Base-by-base conservation (phyloP, 306 rosid genomes). In the Cicer yamashitae region DNA sequence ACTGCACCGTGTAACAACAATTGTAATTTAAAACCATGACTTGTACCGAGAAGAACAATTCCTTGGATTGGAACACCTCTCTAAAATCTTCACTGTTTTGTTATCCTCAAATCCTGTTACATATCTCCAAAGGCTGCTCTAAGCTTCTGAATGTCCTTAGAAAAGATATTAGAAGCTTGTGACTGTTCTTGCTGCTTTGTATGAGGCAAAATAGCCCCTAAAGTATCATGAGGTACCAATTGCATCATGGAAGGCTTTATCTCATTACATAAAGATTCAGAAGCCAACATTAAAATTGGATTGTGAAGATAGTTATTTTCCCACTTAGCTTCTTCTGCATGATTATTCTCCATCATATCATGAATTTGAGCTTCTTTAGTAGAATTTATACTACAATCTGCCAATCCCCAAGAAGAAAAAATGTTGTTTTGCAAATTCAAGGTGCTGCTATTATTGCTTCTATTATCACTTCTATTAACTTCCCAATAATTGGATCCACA, bases 111-210 rank as follows among this genome's bases (percentile, higher is more conserved):
- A 56, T 48, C 69, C 20, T 68, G 20, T 37, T 84, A 87, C 54
- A 80, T 81, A 56, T 87, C 77, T 67, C 88, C 90, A 56, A 87
- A 87, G 18, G 90, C 90, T 38, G 81, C 85, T n/a, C 88, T 73
- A n/a, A 84, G 84, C 77, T 80, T 84, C 74, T 84, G 90, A 8
- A 81, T 79, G 62, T 87, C 90, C 81, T 73, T 84, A 15, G 86
- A 70, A 38, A 71, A 84, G 13, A 76, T 51, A 46, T 41, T 56
- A 70, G 80, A 82, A 15, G 40, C 13, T 64, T 82, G 81, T 12
- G 78, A 72, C 0, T 45, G 43, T 62, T 79, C 84, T 76, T 76
- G 82, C 54, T 78, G 84, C 71, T 79, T 78, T 60, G 50, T 62
- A 14, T 70, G 82, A 67, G 87, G 81, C 50, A 79, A 72, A 34